Base-by-base conservation (phyloP, 345 rosid species). In the Citropsis articulata region DNA sequence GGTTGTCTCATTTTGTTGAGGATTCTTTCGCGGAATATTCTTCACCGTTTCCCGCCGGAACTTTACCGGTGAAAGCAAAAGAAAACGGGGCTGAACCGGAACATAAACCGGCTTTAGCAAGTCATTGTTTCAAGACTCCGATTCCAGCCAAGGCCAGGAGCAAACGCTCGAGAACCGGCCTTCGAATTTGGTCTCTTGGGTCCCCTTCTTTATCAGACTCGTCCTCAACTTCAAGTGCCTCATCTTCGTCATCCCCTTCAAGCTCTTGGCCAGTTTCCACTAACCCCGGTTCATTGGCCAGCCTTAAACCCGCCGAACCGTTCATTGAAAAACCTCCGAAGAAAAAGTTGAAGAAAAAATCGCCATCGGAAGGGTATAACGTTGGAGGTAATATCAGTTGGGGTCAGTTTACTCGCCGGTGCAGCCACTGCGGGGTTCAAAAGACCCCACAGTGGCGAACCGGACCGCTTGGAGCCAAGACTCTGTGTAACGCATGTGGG, bases 371-470 rank as follows among this genome's bases (percentile, higher is more conserved):
- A 42, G 65, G 19, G 7, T 86, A 65, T 57, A 62, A 71, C 2
- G 35, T 31, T 62, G 80, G 81, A 73, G 53, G 72, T 36, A 48
- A 66, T 68, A 33, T 75, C 28, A 62, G 69, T 8, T 76, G 59
- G 45, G 70, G 71, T 78, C 83, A 75, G 42, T 77, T 53, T 60
- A 82, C 85, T 25, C 85, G 96, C 75, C 85, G 96, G 69, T 95
- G 99, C 85, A 89, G 92, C 78, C 99, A 95, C 81, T 95, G 98
- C 73, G 96, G 97, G n/a, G 97, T 93, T 12, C 90, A 87, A 50
- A 93, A 91, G 86, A 95, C 97, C 16, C 98, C 98, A 64, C 99
- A 95, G 73, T 95, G 99, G 99, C 81, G 99, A 77, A 83, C 94
- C 78, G 99, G 99, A 53, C 99, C 99, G 24, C 78, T 84, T 31